Base-by-base conservation (phyloP, 768 basidiomycete genomes). In the Chalciporus pseudorubinellus region DNA sequence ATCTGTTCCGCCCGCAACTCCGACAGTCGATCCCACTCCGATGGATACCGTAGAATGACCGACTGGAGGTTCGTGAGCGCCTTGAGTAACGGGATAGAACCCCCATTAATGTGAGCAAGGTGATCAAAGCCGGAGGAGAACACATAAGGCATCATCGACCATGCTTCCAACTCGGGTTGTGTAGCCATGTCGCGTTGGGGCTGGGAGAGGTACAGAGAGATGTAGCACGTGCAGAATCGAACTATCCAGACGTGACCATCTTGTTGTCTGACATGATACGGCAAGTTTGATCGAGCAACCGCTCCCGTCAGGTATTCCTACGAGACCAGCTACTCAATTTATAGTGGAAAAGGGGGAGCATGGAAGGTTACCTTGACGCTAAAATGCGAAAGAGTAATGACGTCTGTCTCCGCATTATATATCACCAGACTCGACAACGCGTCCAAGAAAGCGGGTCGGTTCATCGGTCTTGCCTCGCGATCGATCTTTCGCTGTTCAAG, bases 291-390 rank as follows among this genome's bases (percentile, higher is more conserved):
- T 11, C 34, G 33, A 14, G 46, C 16, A 4, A 20, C 13, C 9
- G 24, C n/a, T 11, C 45, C 42, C 1, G 24, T 47, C 5, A 52
- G 46, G 14, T 52, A 52, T 42, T 52, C 51, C 51, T 52, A 26
- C 26, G 14, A 3, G 12, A 46, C 2, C 16, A 18, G 24, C 24
- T 4, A 4, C 6, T 42, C 33, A 38, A 22, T 31, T 34, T 21
- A 11, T 20, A 7, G 3, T 21, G 18, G 8, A n/a, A 14, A 38
- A 3, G 19, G 26, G 0, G 0, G 10, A n/a, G 18, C 4, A 1
- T n/a, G 29, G 21, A 2, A 8, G 28, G 52, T 39, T 40, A 60
- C 62, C 53, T 60, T 63, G 43, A 63, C 61, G 29, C 62, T 63
- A n/a, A 54, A 63, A 39, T 63, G 61, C 2, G 61, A 63, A 11